A percentile compares a stretch with the other conserved stretches of the same genome.
Conservation (phyloP, 1,139 yeast genomes). For the Geotrichum klebahnii region DNA sequence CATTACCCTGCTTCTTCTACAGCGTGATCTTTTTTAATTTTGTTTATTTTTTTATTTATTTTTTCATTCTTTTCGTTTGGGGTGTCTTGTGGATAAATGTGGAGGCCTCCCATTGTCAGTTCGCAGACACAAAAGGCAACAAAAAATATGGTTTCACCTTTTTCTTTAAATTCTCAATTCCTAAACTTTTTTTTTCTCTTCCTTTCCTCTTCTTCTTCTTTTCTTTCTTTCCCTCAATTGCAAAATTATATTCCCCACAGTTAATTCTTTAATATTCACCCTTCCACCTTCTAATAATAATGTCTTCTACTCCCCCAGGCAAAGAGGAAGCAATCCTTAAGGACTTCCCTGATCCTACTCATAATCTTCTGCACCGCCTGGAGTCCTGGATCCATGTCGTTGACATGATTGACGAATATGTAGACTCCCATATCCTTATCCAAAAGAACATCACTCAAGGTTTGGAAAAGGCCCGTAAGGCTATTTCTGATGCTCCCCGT, state of each 20-base stretch:
- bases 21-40: too few relatives aligned
- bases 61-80: too few relatives aligned
- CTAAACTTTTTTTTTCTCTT: neutral
- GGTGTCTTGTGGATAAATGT: too few relatives aligned
- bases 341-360: slow-evolving; percentile 38
- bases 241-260: too few relatives aligned
- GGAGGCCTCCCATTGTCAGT: neutral
- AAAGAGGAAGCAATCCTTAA: slow-evolving; percentile 31
- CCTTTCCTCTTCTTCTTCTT: neutral
- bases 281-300: neutral
- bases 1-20: too few relatives aligned
- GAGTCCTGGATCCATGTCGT: slow-evolving; percentile 41
- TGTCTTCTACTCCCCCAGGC: slow-evolving; percentile 7
- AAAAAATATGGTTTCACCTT: neutral
- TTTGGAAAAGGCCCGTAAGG: slow-evolving; percentile 38
- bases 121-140: neutral
- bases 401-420: slow-evolving; percentile 34
- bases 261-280: neutral
- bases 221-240: neutral
- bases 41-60: too few relatives aligned
- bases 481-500: slow-evolving; percentile 36
- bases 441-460: slow-evolving; percentile 34
- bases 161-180: neutral
- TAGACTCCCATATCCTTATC: slow-evolving; percentile 31
- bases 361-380: slow-evolving; percentile 36